Evolutionary conservation across 768 basidiomycete species (phyloP).

Genomic region (Amylocystis lapponica): DNA sequence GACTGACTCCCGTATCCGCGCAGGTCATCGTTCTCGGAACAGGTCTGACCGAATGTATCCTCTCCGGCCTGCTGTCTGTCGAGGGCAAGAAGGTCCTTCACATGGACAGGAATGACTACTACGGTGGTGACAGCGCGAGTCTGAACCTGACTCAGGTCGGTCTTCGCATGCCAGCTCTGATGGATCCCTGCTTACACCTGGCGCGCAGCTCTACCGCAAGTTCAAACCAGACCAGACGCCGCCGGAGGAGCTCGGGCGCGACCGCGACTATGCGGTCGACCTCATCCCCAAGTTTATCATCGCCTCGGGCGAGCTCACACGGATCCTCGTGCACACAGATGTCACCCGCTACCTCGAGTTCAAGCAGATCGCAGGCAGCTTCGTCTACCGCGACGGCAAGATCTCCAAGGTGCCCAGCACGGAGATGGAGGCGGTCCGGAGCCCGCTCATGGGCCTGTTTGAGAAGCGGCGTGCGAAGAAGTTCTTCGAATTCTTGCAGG

Average conservation of each 20-base stretch:
- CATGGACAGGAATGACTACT: constrained; percentile 98
- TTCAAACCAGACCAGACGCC: constrained; percentile 76
- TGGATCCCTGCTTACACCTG: constrained; percentile 7
- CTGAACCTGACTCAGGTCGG: constrained; percentile 94
- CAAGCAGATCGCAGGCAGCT: constrained; percentile 99
- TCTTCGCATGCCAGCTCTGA: constrained; percentile 49
- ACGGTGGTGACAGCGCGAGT: constrained; percentile 95
- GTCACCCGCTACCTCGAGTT: constrained; percentile 98
- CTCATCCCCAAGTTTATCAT: constrained; percentile 99
- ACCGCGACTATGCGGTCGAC: constrained; percentile 97
- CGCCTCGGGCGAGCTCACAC: constrained; percentile 93
- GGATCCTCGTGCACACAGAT: constrained; percentile 98
- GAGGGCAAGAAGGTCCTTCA: constrained; percentile 99
- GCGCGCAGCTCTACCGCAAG: constrained; percentile 83
- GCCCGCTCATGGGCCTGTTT: constrained; percentile 97
- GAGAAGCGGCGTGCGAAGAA: constrained; percentile 98
- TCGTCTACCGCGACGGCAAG: constrained; percentile 92
- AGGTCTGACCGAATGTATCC: constrained; percentile 96
- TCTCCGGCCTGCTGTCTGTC: constrained; percentile 96
- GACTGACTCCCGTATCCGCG: constrained; percentile 5
- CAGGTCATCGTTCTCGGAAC: constrained; percentile 93
- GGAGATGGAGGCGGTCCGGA: constrained; percentile 93
- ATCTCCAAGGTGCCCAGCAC: constrained; percentile 98
- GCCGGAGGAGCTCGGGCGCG: constrained; percentile 85
- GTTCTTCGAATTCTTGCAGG: constrained; percentile 96